phyloP scores from a whole-genome alignment of 176 grass and related monocot species.

The Puya raimondii region DNA sequence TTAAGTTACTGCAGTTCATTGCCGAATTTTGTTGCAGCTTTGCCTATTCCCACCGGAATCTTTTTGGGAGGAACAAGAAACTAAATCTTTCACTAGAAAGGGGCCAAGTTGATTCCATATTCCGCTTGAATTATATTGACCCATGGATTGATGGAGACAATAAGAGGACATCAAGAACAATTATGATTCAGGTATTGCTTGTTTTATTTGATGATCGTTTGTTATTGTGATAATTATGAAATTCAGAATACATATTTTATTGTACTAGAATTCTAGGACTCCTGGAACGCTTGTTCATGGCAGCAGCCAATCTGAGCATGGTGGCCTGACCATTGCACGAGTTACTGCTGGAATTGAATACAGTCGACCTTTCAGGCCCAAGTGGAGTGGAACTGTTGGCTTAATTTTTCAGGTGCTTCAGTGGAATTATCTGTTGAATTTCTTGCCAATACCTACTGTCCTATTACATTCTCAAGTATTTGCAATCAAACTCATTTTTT shows the following conservation, averaged over 20 bases:
- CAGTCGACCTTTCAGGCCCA: conserved; percentile 74
- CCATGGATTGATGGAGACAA: conserved; percentile 97
- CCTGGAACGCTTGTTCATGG: conserved; percentile 86
- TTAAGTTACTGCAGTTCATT: neutral
- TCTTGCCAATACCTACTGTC: neutral
- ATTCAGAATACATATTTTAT: conserved; percentile 22
- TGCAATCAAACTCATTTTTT: too few species aligned
- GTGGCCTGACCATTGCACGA: conserved; percentile 62
- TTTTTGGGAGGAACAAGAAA: conserved; percentile 96
- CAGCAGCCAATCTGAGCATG: conserved; percentile 50
- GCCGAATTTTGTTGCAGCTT: conserved; percentile 48
- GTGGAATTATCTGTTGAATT: neutral
- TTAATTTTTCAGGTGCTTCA: conserved; percentile 79
- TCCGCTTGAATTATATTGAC: conserved; percentile 78
- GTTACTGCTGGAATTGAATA: conserved; percentile 82
- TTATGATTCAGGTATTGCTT: conserved; percentile 75
- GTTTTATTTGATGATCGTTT: conserved; percentile 5
- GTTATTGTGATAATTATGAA: conserved; percentile 1
- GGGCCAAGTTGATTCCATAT: conserved; percentile 92
- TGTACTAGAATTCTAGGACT: conserved; percentile 70
- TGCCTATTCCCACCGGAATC: conserved; percentile 85
- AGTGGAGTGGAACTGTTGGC: conserved; percentile 76
- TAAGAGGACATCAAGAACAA: conserved; percentile 75
- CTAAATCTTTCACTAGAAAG: conserved; percentile 86
- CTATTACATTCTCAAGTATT: neutral